phyloP scores from a whole-genome alignment of 129 eudicot genomes.

The Ambrosia trifida region DNA sequence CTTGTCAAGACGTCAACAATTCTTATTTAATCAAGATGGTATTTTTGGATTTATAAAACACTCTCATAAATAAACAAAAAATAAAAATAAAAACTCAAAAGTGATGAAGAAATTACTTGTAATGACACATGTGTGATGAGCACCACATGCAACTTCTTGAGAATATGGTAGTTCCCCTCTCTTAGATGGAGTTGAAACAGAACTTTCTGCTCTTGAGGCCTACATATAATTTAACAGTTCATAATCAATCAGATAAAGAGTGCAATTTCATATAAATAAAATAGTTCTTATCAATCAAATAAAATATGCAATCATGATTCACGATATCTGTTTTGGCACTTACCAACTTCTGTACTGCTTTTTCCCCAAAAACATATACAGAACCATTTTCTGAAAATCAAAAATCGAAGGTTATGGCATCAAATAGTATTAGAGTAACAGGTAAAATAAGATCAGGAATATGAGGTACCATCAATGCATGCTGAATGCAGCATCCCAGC shows the following conservation, averaged over 20 bases:
- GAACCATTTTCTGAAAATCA: conserved; percentile 70
- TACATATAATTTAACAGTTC: conserved; percentile 23
- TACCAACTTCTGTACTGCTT: conserved; percentile 63
- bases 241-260: conserved; percentile 19
- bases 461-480: conserved; percentile 73
- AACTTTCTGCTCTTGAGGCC: conserved; percentile 65
- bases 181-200: conserved; percentile 54
- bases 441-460: not conserved
- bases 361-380: conserved; percentile 81
- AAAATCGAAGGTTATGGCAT: conserved; percentile 1
- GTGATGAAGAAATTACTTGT: conserved; percentile 50
- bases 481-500: conserved; percentile 98
- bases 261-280: not conserved
- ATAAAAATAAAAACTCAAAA: too few relatives aligned
- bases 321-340: conserved; percentile 24
- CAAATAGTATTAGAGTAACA: not conserved
- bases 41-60: too few relatives aligned
- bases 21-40: too few relatives aligned
- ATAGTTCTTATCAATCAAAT: not conserved
- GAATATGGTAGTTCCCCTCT: conserved; percentile 57
- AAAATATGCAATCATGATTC: conserved; percentile 19
- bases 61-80: too few relatives aligned
- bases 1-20: too few relatives aligned
- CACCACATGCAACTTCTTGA: conserved; percentile 90
- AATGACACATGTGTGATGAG: conserved; percentile 87